These are phyloP conservation scores for Stemphylium beticola DNA, from an alignment of 2,329 filamentous ascomycete genomes.

Conservation along the genomic window DNA sequence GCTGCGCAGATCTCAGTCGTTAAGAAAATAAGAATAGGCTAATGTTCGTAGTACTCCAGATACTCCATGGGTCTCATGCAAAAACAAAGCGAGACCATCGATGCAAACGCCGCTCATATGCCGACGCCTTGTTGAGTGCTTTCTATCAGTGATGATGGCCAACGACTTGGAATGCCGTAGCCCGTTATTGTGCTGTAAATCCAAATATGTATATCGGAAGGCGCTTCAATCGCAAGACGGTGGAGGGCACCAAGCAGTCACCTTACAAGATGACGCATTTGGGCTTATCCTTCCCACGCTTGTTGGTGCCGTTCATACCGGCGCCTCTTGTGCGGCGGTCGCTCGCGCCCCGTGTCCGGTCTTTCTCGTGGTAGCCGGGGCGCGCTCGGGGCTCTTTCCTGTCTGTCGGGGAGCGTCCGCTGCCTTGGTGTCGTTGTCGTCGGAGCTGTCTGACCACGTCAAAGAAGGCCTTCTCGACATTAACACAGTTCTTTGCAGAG, in stretches of 20 bases:
- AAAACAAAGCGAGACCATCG: slow-evolving; percentile 35
- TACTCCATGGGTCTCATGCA: slow-evolving; percentile 42
- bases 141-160: slow-evolving; percentile 39
- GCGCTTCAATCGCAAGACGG: slow-evolving; percentile 11
- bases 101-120: slow-evolving; percentile 49
- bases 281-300: slow-evolving; percentile 34
- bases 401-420: slow-evolving; percentile 26
- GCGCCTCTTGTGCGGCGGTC: slow-evolving; percentile 19
- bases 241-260: neutral
- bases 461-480: slow-evolving; percentile 98
- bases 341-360: slow-evolving; percentile 21
- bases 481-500: slow-evolving; percentile 97
- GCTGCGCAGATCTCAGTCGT: slow-evolving; percentile 19
- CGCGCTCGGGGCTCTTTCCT: slow-evolving; percentile 21
- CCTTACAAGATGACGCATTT: slow-evolving; percentile 46
- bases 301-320: slow-evolving; percentile 20
- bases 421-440: slow-evolving; percentile 70
- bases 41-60: slow-evolving; percentile 34
- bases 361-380: slow-evolving; percentile 24
- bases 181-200: slow-evolving; percentile 35
- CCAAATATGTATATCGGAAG: slow-evolving; percentile 30
- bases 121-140: slow-evolving; percentile 40
- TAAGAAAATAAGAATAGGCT: slow-evolving; percentile 22
- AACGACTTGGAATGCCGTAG: slow-evolving; percentile 34
- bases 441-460: slow-evolving; percentile 93